phyloP scores from a whole-genome alignment of 2,329 filamentous ascomycete species.

The Botrytis aclada region DNA sequence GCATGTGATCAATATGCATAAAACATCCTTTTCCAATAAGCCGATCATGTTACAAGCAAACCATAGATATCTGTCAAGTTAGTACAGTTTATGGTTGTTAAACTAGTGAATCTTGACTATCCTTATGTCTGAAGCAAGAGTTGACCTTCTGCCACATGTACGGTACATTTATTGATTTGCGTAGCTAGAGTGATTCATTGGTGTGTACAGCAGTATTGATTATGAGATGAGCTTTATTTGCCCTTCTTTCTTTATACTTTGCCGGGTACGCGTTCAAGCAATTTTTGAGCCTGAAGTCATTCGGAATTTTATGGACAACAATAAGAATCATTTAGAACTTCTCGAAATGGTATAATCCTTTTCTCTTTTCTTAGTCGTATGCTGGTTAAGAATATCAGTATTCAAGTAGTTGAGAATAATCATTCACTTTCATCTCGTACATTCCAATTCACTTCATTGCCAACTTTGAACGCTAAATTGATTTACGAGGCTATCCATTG shows the following conservation, averaged over 20 bases:
- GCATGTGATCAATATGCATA: not conserved
- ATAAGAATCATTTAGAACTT: not conserved
- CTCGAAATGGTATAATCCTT: not conserved
- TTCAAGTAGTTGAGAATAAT: not conserved
- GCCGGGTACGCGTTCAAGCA: not conserved
- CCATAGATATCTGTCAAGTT: not conserved
- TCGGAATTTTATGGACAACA: not conserved
- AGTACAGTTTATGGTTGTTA: not conserved
- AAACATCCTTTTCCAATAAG: not conserved
- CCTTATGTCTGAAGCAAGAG: not conserved
- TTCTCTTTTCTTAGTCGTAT: not conserved
- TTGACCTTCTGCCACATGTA: not conserved
- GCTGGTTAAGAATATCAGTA: not conserved
- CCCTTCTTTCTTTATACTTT: not conserved
- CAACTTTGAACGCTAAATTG: not conserved
- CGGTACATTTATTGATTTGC: not conserved
- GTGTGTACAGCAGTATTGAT: not conserved
- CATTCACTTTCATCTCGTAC: slow-evolving; percentile 10
- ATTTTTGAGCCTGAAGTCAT: not conserved
- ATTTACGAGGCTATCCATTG: not conserved
- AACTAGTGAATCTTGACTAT: not conserved
- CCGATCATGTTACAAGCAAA: not conserved
- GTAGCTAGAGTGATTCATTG: not conserved
- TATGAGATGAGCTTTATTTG: not conserved
- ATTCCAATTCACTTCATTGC: slow-evolving; percentile 1